Percentiles rank a stretch among this genome's conserved stretches.
Conservation (phyloP, 2,329 filamentous ascomycete species). For the Penicillium verrucosum region DNA sequence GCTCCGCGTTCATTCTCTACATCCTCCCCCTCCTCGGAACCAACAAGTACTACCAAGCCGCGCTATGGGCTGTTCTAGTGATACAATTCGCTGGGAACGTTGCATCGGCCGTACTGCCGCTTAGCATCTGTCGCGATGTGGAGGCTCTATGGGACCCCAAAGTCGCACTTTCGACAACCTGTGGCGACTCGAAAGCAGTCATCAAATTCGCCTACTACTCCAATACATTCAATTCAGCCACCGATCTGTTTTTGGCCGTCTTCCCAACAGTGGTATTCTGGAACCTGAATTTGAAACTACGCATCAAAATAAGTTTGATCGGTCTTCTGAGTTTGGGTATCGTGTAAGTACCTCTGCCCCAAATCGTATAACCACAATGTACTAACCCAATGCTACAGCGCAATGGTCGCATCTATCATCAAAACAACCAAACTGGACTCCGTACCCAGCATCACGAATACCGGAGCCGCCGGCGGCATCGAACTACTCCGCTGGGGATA, state of each 20-base stretch:
- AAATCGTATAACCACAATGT: neutral
- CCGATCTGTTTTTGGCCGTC: slow-evolving; percentile 30
- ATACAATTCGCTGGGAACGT: slow-evolving; percentile 28
- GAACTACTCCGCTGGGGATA: slow-evolving; percentile 33
- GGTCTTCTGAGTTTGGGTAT: slow-evolving; percentile 27
- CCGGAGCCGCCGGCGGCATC: slow-evolving; percentile 23
- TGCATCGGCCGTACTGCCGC: slow-evolving; percentile 26
- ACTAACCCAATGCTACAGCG: slow-evolving; percentile 16
- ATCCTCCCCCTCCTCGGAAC: slow-evolving; percentile 27
- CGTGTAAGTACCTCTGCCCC: slow-evolving; percentile 18
- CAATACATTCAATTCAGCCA: slow-evolving; percentile 29
- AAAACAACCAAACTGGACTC: slow-evolving; percentile 29
- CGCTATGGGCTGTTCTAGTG: slow-evolving; percentile 23
- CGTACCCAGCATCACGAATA: slow-evolving; percentile 28
- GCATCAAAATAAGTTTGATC: slow-evolving; percentile 30
- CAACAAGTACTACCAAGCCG: slow-evolving; percentile 22
- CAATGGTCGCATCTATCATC: slow-evolving; percentile 33
- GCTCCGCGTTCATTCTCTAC: slow-evolving; percentile 29
- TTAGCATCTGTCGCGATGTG: slow-evolving; percentile 28
- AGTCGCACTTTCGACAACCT: slow-evolving; percentile 23
- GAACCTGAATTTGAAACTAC: slow-evolving; percentile 29
- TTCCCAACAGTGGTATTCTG: slow-evolving; percentile 32
- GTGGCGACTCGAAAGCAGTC: slow-evolving; percentile 20
- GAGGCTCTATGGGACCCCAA: slow-evolving; percentile 24
- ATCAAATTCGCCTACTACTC: slow-evolving; percentile 32